These are phyloP conservation scores for Brassica juncea DNA, from an alignment of 345 rosid genomes.

Conservation along the genomic window DNA sequence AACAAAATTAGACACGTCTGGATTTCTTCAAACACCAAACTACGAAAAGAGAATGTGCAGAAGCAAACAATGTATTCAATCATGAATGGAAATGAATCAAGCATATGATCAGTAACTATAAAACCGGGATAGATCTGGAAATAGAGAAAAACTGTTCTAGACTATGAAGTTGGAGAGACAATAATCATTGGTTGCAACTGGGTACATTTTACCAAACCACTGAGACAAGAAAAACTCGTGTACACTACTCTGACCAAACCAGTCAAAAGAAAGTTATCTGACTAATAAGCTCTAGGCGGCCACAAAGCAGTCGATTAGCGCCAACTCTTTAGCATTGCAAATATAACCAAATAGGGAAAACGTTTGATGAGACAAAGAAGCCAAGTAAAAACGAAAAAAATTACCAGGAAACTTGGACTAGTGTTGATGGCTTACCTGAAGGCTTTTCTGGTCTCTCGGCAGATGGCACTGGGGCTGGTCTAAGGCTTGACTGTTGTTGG, in stretches of 20 bases:
- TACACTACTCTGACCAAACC: no score
- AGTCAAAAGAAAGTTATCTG: background rate
- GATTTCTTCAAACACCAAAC: conserved; percentile 6
- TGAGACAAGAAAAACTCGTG: no score
- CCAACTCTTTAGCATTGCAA: background rate
- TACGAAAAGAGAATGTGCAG: conserved; percentile 3
- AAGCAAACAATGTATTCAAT: background rate
- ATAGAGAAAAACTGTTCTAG: background rate
- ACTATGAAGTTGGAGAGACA: background rate
- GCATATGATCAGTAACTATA: background rate
- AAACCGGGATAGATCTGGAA: background rate
- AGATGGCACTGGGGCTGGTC: conserved; percentile 61
- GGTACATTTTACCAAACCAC: no score
- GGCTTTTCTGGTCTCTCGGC: conserved; percentile 69
- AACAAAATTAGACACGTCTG: background rate
- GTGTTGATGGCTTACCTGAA: conserved; percentile 50
- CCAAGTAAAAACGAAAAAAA: background rate
- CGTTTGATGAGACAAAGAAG: background rate
- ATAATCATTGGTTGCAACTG: no score
- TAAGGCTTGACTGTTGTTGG: conserved; percentile 50
- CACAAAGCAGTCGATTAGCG: background rate
- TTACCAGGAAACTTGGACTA: background rate
- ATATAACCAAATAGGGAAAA: background rate
- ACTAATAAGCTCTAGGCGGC: background rate
- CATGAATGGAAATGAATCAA: background rate